phyloP scores from a whole-genome alignment of 805 yeast genomes.

The Starmerella geochares region DNA sequence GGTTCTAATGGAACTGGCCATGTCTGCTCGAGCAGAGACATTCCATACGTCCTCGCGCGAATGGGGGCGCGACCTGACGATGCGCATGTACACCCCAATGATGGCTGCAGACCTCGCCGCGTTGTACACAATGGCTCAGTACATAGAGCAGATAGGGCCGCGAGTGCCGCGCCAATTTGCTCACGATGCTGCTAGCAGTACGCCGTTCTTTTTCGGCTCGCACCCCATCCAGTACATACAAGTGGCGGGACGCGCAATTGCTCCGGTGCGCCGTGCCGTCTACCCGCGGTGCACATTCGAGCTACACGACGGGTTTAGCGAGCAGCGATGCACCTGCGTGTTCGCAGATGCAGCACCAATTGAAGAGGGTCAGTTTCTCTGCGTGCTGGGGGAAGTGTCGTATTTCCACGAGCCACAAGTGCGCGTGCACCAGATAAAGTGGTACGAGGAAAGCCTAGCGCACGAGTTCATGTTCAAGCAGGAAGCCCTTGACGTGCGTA shows the following conservation, averaged over 20 bases:
- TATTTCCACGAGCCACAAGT: conserved; percentile 8
- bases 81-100: conserved; percentile 6
- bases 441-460: background rate
- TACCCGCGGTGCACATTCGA: conserved; percentile 5
- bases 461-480: conserved; percentile 4
- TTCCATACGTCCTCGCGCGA: conserved; percentile 3
- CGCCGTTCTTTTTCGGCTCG: conserved; percentile 9
- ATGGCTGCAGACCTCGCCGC: background rate
- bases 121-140: conserved; percentile 1
- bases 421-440: background rate
- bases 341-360: background rate
- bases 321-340: conserved; percentile 4
- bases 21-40: no score
- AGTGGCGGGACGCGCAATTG: conserved; percentile 7
- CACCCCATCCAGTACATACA: conserved; percentile 10
- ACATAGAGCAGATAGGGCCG: background rate
- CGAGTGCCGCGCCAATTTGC: background rate
- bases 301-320: conserved; percentile 2
- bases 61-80: conserved; percentile 3
- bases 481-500: conserved; percentile 10
- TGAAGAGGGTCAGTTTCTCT: conserved; percentile 2
- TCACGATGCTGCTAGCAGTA: background rate
- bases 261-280: background rate
- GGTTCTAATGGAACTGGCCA: no score
- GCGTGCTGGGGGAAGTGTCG: conserved; percentile 8